These are phyloP conservation scores for Fusarium sp. DNA, from an alignment of 2,329 filamentous ascomycete species.

Conservation along the genomic window DNA sequence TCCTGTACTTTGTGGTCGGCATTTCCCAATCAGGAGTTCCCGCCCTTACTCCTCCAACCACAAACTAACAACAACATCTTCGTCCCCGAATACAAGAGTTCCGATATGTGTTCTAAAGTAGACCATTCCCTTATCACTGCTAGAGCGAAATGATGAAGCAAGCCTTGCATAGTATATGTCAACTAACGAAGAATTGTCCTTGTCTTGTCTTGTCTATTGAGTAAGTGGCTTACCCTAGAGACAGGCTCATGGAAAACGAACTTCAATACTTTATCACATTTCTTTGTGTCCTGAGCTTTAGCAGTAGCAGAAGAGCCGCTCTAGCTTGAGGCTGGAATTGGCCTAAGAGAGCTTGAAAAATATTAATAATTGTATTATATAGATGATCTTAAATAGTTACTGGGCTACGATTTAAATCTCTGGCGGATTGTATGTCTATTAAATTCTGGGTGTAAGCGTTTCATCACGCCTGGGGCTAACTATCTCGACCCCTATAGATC, in stretches of 20 bases:
- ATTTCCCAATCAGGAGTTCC: neutral
- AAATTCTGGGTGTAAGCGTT: neutral
- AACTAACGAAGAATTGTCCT: neutral
- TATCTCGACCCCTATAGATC: slow-evolving; percentile 14
- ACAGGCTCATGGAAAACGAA: neutral
- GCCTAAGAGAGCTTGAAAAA: too few relatives aligned
- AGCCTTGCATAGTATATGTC: neutral
- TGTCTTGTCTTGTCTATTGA: neutral
- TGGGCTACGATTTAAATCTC: neutral
- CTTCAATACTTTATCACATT: neutral
- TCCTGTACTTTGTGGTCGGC: neutral
- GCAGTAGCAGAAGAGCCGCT: neutral
- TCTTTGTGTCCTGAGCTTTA: neutral
- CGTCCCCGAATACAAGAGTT: neutral
- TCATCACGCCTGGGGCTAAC: neutral
- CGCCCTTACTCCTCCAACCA: neutral
- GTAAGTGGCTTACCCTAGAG: neutral
- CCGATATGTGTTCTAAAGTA: neutral
- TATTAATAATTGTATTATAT: too few relatives aligned
- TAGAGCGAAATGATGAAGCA: neutral
- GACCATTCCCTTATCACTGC: neutral
- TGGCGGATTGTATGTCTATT: neutral
- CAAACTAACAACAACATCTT: neutral
- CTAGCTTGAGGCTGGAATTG: neutral
- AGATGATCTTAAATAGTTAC: neutral